Conservation (phyloP, 2,329 filamentous ascomycete genomes). For the Tolypocladium album region DNA sequence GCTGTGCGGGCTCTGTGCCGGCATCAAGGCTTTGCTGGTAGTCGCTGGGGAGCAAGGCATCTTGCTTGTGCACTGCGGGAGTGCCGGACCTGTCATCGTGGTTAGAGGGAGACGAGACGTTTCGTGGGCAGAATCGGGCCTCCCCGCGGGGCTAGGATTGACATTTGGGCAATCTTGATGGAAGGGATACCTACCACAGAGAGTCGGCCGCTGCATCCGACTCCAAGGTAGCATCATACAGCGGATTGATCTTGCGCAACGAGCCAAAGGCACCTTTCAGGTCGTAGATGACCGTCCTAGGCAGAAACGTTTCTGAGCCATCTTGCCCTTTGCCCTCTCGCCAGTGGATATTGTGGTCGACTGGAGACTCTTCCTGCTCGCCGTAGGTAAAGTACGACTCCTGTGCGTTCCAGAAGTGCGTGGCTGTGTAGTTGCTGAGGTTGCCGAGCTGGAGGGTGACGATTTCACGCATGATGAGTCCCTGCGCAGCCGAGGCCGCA, state of each 20-base stretch:
- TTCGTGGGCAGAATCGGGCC: neutral
- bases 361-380: conserved; percentile 22
- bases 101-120: neutral
- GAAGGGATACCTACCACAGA: conserved; percentile 19
- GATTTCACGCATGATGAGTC: conserved; percentile 71
- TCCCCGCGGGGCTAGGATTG: neutral
- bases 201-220: conserved; percentile 17
- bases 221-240: conserved; percentile 52
- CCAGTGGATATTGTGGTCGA: conserved; percentile 65
- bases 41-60: conserved; percentile 55
- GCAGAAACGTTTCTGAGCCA: conserved; percentile 84
- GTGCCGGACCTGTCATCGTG: conserved; percentile 45
- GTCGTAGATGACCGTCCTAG: conserved; percentile 87
- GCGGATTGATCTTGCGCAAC: conserved; percentile 73
- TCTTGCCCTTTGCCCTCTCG: conserved; percentile 71
- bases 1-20: conserved; percentile 52
- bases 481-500: neutral
- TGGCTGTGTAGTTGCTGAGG: conserved; percentile 83
- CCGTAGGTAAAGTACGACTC: conserved; percentile 96
- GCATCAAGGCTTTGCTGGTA: conserved; percentile 75
- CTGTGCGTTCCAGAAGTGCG: conserved; percentile 98
- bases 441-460: conserved; percentile 89
- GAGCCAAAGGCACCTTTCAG: conserved; percentile 89
- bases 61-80: conserved; percentile 57
- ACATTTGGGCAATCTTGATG: neutral